These are phyloP conservation scores for Suhomyces canberraensis DNA, from an alignment of 805 yeast species.

Conservation along the genomic window DNA sequence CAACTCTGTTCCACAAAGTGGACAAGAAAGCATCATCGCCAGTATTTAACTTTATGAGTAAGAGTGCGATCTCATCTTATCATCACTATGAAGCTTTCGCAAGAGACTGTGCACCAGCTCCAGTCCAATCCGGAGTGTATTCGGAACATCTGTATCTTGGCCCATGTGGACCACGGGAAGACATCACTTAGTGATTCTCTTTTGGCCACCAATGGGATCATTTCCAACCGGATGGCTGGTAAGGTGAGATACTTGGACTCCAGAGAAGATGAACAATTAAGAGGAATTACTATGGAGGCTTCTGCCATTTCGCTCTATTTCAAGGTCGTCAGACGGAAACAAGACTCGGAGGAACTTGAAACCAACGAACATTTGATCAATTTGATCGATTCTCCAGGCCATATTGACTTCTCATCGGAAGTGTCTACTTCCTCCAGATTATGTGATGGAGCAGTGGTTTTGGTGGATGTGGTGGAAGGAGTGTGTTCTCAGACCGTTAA, in stretches of 20 bases:
- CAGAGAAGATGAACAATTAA: slow-evolving; percentile 88
- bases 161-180: slow-evolving; percentile 98
- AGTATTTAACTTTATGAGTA: background rate
- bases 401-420: slow-evolving; percentile 93
- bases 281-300: slow-evolving; percentile 98
- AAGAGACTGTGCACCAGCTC: slow-evolving; percentile 59
- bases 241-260: slow-evolving; percentile 90
- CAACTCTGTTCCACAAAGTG: slow-evolving; percentile 24
- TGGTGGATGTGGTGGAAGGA: slow-evolving; percentile 97
- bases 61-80: background rate
- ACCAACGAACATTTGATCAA: slow-evolving; percentile 82
- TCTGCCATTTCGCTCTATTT: slow-evolving; percentile 94
- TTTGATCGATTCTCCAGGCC: slow-evolving; percentile 98
- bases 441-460: slow-evolving; percentile 94
- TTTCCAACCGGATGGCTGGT: slow-evolving; percentile 93
- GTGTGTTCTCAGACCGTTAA: slow-evolving; percentile 97
- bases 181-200: slow-evolving; percentile 91
- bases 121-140: slow-evolving; percentile 70
- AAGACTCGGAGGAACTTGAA: slow-evolving; percentile 26
- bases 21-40: slow-evolving; percentile 19
- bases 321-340: slow-evolving; percentile 51
- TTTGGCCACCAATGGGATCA: slow-evolving; percentile 92
- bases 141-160: slow-evolving; percentile 90
- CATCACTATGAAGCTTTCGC: slow-evolving; percentile 57
- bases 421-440: slow-evolving; percentile 93